These are phyloP conservation scores for Phascolomyces articulosus DNA, from an alignment of 371 early-diverging fungal species.

Conservation along the genomic window DNA sequence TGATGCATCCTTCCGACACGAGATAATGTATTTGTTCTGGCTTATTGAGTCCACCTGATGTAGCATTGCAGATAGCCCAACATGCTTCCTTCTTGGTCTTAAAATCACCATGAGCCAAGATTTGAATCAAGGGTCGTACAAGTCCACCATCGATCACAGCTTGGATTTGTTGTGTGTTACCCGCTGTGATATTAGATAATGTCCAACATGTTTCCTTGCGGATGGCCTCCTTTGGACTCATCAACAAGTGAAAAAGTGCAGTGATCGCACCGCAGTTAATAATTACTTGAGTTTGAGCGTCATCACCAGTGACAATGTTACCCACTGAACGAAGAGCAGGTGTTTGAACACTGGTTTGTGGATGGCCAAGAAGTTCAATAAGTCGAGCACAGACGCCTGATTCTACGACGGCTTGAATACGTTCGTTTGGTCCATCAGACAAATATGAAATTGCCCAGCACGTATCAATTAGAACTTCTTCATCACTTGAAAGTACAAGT, in stretches of 20 bases:
- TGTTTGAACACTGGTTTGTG: constrained; percentile 88
- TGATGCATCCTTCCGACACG: constrained; percentile 90
- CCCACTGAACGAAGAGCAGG: constrained; percentile 99
- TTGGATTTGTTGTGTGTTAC: constrained; percentile 94
- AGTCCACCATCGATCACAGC: constrained; percentile 94
- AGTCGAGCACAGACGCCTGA: constrained; percentile 93
- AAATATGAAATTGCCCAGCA: constrained; percentile 99
- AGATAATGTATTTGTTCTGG: constrained; percentile 93
- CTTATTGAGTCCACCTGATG: constrained; percentile 87
- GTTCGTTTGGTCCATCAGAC: constrained; percentile 93
- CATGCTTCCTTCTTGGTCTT: constrained; percentile 99
- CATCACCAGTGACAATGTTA: constrained; percentile 99
- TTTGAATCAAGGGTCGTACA: constrained; percentile 90
- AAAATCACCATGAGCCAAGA: constrained; percentile 90
- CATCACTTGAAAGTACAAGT: constrained; percentile 88
- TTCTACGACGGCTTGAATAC: constrained; percentile 96
- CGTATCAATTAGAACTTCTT: constrained; percentile 97
- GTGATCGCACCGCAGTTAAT: constrained; percentile 90
- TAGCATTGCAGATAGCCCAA: constrained; percentile 99
- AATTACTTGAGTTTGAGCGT: constrained; percentile 95
- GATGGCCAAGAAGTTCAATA: constrained; percentile 91
- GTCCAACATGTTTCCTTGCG: constrained; percentile 99
- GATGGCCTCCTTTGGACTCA: constrained; percentile 90
- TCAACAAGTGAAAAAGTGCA: constrained; percentile 82
- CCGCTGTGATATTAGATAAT: constrained; percentile 99